Evolutionary conservation across 257 asterid genomes (phyloP), one percentile per base, ranked within the genome.

Genomic region (Solanum corneliomulleri): DNA sequence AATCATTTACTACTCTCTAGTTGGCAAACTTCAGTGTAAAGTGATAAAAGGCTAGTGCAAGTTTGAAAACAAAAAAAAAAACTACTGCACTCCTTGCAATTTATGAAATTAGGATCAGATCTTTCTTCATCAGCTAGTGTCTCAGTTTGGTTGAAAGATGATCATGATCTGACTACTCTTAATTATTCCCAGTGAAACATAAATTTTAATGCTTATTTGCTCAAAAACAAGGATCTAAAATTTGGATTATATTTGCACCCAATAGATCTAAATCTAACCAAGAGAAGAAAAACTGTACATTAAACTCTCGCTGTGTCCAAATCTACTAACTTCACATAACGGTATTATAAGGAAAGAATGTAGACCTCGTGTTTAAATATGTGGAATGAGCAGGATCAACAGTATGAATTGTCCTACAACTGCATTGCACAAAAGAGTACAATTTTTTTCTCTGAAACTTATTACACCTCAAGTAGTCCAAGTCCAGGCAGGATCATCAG

Each of bases 401-500:
- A 42, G 35, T 77, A 44, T 44, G 9, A 78, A 45, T 44, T 25
- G 84, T 78, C 41, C 84, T 44, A 77, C 60, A 81, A 81, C 58
- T 81, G 85, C 69, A 81, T 81, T 49, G 85, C 69, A 81, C 45
- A 18, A 9, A 78, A 5, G 8, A 81, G 44, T 81, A 81, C 69
- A 81, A 49, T 29, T 15, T 45, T 68, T 58, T 47, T 49, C 69
- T 81, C 69, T 81, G 69, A 81, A 47, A 49, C 49, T 81, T 81
- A 81, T 81, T 81, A 45, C n/a, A 49, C 45, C 69, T 81, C 45
- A 81, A 49, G 11, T 74, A 58, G 66, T 70, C 68, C 89, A 88
- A 80, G 86, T 81, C 87, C 88, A 64, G 83, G 88, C 87, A 88
- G 89, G 88, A 42, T 77, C 80, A 71, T 87, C 85, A 64, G 39